Percentiles rank a stretch among this genome's conserved stretches.
These are phyloP conservation scores for Metarhizium sp. DNA, from an alignment of 2,329 filamentous ascomycete species.

Conservation along the genomic window DNA sequence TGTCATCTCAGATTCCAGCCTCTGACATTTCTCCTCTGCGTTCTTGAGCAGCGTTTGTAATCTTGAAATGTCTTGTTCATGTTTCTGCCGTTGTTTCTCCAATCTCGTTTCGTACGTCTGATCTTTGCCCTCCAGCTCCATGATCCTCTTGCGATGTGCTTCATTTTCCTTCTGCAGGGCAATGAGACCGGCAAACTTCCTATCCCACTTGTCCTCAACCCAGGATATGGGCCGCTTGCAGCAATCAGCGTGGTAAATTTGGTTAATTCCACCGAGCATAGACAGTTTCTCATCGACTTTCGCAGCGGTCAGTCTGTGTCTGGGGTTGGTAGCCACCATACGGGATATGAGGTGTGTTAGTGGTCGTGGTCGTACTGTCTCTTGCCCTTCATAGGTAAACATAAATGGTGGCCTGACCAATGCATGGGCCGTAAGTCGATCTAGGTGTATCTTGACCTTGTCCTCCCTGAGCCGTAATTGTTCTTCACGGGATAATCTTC, in stretches of 20 bases:
- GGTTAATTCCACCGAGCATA: conserved; percentile 35
- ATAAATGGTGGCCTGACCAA: conserved; percentile 25
- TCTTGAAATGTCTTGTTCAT: conserved; percentile 21
- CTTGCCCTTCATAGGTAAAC: conserved; percentile 26
- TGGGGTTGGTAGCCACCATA: conserved; percentile 25
- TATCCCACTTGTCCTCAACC: conserved; percentile 28
- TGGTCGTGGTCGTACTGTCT: conserved; percentile 31
- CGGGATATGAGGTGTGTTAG: conserved; percentile 25
- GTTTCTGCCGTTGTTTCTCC: conserved; percentile 24
- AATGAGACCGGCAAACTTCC: conserved; percentile 17
- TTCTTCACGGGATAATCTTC: conserved; percentile 18
- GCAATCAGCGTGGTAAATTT: conserved; percentile 36
- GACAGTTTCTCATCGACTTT: conserved; percentile 31
- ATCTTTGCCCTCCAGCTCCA: conserved; percentile 27
- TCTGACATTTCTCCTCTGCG: conserved; percentile 21
- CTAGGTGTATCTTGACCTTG: conserved; percentile 24
- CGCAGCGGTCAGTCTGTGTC: conserved; percentile 22
- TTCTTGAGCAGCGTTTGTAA: conserved; percentile 26
- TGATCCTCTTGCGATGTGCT: conserved; percentile 21
- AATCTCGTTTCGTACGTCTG: conserved; percentile 29
- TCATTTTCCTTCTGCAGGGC: conserved; percentile 24
- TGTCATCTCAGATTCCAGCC: conserved; percentile 18
- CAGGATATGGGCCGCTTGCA: conserved; percentile 31
- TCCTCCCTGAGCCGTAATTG: conserved; percentile 22
- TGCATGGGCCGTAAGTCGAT: conserved; percentile 24